These are phyloP conservation scores for Diplodia corticola DNA, from an alignment of 2,329 filamentous ascomycete genomes.

Conservation along the genomic window DNA sequence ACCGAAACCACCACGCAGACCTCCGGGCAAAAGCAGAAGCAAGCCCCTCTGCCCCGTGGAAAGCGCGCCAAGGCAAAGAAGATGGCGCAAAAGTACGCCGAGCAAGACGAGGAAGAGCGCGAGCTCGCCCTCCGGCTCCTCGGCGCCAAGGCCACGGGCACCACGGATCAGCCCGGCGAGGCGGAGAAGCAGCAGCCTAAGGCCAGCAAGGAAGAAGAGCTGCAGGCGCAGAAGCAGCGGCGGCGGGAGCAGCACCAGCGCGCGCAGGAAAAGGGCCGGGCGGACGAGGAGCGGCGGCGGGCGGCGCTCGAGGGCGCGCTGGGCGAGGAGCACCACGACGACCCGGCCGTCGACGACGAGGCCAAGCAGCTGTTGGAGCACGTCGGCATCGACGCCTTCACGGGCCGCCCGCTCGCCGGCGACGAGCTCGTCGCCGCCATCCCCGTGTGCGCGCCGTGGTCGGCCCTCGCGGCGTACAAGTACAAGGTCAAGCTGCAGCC, in stretches of 20 bases:
- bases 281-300: conserved; percentile 70
- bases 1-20: conserved; percentile 28
- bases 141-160: conserved; percentile 68
- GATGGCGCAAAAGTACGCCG: conserved; percentile 82
- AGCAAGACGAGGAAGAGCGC: conserved; percentile 94
- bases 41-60: conserved; percentile 57
- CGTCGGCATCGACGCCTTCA: conserved; percentile 66
- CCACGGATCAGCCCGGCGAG: conserved; percentile 69
- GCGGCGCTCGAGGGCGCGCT: conserved; percentile 34
- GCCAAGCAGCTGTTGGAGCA: conserved; percentile 54
- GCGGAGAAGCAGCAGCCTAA: conserved; percentile 61
- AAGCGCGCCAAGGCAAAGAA: conserved; percentile 85
- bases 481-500: conserved; percentile 96
- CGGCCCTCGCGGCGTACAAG: conserved; percentile 69
- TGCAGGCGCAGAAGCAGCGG: conserved; percentile 70
- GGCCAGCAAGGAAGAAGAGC: conserved; percentile 68
- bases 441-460: conserved; percentile 64
- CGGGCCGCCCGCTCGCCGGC: conserved; percentile 74
- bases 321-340: conserved; percentile 26
- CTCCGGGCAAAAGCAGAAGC: conserved; percentile 22
- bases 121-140: conserved; percentile 80
- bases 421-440: conserved; percentile 75
- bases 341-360: conserved; percentile 59
- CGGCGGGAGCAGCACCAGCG: conserved; percentile 77
- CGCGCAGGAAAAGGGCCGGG: conserved; percentile 72